A percentile compares a stretch with the other conserved stretches of the same genome.
Conservation (phyloP, 1,139 yeast species). For the Yamadazyma buinensis region DNA sequence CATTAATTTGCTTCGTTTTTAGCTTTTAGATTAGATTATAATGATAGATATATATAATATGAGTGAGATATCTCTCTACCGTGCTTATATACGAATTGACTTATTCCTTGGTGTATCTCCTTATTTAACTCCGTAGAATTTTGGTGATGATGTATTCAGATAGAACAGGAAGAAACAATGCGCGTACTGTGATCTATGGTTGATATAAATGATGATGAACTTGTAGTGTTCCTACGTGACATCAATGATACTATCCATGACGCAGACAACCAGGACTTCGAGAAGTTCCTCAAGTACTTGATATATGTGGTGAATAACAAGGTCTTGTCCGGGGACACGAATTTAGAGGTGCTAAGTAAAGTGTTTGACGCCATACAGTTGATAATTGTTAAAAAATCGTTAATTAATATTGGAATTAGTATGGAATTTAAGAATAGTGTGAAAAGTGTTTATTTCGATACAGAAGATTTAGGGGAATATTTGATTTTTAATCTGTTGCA, state of each 20-base stretch:
- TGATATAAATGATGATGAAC: slow-evolving; percentile 21
- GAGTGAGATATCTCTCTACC: no score
- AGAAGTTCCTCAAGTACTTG: slow-evolving; percentile 31
- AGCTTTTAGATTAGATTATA: no score
- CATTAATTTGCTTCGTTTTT: no score
- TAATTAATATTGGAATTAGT: slow-evolving; percentile 18
- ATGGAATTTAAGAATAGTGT: slow-evolving; percentile 1
- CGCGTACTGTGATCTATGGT: slow-evolving; percentile 3
- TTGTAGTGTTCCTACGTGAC: slow-evolving; percentile 34
- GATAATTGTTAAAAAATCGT: slow-evolving; percentile 25
- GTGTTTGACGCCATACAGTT: slow-evolving; percentile 26
- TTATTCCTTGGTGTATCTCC: no score
- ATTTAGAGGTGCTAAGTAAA: slow-evolving; percentile 9
- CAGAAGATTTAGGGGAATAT: slow-evolving; percentile 3
- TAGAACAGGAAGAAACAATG: no score
- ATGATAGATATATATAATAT: no score
- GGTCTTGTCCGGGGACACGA: slow-evolving; percentile 12
- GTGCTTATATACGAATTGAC: no score
- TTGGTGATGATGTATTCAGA: no score
- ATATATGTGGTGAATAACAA: slow-evolving; percentile 15
- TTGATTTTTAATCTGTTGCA: slow-evolving; percentile 5
- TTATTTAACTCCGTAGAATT: no score
- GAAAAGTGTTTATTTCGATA: slow-evolving; percentile 1
- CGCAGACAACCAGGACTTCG: slow-evolving; percentile 35
- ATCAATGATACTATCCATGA: slow-evolving; percentile 29